Evolutionary conservation across 2,329 filamentous ascomycete species (phyloP).

Genomic region (Colletotrichum spaethianum): DNA sequence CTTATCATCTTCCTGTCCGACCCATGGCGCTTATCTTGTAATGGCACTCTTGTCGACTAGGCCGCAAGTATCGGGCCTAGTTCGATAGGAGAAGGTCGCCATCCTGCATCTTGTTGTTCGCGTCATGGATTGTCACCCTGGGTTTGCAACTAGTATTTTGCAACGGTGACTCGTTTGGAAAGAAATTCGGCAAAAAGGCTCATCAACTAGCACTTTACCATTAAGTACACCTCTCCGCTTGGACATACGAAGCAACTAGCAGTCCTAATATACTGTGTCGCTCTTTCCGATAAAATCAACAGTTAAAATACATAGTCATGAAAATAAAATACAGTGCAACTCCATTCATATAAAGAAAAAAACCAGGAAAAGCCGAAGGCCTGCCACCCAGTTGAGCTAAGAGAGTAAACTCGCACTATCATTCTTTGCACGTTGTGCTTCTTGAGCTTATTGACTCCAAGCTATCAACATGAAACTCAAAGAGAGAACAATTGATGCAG

Average conservation of each 20-base stretch:
- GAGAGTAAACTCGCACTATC: not conserved
- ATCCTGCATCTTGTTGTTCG: not conserved
- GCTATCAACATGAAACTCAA: not conserved
- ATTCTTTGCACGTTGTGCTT: not conserved
- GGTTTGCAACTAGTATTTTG: not conserved
- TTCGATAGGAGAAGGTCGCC: constrained; percentile 1
- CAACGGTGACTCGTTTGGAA: not conserved
- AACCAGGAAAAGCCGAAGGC: not conserved
- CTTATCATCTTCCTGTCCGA: constrained; percentile 1
- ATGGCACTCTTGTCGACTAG: not conserved
- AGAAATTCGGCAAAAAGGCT: not conserved
- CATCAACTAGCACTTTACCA: not conserved
- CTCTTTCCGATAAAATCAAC: no score
- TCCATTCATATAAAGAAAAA: not conserved
- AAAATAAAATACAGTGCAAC: no score
- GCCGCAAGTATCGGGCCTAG: not conserved
- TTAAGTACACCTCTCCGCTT: not conserved
- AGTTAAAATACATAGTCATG: no score
- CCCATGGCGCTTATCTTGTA: constrained; percentile 14
- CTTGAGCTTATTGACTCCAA: not conserved
- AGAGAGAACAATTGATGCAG: not conserved
- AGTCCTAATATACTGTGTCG: not conserved
- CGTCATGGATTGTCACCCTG: not conserved
- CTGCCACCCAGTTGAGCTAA: no score
- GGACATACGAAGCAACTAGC: not conserved